Evolutionary conservation across 257 asterid species (phyloP).

Genomic region (Leptodermis oblonga): DNA sequence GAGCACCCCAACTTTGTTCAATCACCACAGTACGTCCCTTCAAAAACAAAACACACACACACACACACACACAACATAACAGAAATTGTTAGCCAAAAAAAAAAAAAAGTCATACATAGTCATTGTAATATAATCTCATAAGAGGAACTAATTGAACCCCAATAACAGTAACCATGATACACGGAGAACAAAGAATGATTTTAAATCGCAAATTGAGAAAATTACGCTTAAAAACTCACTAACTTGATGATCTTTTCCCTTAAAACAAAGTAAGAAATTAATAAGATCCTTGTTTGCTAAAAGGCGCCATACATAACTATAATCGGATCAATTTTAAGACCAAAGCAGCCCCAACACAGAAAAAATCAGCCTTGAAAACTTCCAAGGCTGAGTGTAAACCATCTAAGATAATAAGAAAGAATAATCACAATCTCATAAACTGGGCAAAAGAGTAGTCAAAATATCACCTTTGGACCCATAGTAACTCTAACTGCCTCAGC

Average conservation of each 20-base stretch:
- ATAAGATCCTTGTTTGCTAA: neutral
- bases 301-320: neutral
- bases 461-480: slow-evolving; percentile 58
- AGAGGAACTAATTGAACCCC: neutral
- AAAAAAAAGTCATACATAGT: neutral
- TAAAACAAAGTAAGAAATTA: neutral
- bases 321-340: neutral
- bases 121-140: neutral
- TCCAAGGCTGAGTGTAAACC: neutral
- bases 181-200: neutral
- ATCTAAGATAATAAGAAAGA: neutral
- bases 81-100: slow-evolving; percentile 1
- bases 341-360: neutral
- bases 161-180: neutral
- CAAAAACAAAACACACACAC: no score
- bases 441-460: neutral
- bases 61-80: slow-evolving; percentile 11
- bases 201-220: neutral
- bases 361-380: neutral
- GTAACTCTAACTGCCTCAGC: slow-evolving; percentile 63
- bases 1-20: slow-evolving; percentile 99
- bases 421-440: neutral
- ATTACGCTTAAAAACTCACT: neutral
- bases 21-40: slow-evolving; percentile 97
- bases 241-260: neutral